Base-by-base conservation (phyloP, 2,329 filamentous ascomycete species). In the Verticillium alfalfae region DNA sequence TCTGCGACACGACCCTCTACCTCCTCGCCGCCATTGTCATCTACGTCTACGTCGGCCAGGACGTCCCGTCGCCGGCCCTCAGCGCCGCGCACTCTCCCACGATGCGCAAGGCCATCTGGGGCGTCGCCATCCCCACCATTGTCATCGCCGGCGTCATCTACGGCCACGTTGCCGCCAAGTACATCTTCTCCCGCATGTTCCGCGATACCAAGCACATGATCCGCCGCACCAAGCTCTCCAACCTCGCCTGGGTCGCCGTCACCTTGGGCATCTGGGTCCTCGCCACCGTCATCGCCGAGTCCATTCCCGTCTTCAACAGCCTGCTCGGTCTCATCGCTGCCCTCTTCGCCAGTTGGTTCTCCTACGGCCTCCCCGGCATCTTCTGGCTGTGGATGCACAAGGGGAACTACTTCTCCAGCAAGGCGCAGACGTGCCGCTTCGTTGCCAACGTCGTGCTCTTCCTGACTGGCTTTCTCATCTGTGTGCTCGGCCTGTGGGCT, bases 61-160 rank as follows among this genome's bases (percentile, higher is more conserved):
- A 78, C 10, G 87, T 92, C 2, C 78, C 81, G 1, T 87, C 85
- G 1, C 89, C 89, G 0, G 89, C 89, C 0, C 79, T 92, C 1
- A 84, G 86, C 8, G 86, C 86, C 7, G 84, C 88, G 8, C 79
- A 81, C 3, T 74, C 73, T 0, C 71, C 71, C 1, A 68, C 81
- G 0, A 74, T 91, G 56, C 79, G 83, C 26, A 90, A 90, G 69
- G 75, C 88, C 12, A 87, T 88, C 13, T 91, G 86, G 74, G 88
- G 86, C 31, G 78, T 91, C 63, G 88, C 88, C 0, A 79, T 88
- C 2, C 88, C 88, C 2, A 90, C 87, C 2, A 91, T 91, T 62
- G 77, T 91, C 57, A 84, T 92, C 58, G 86, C 88, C 0, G 89
- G 88, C 60, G 87, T 90, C 7, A 88, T 92, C 65, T 88, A 89